Conservation (phyloP, 2,329 filamentous ascomycete genomes). For the Bretziella fagacearum region DNA sequence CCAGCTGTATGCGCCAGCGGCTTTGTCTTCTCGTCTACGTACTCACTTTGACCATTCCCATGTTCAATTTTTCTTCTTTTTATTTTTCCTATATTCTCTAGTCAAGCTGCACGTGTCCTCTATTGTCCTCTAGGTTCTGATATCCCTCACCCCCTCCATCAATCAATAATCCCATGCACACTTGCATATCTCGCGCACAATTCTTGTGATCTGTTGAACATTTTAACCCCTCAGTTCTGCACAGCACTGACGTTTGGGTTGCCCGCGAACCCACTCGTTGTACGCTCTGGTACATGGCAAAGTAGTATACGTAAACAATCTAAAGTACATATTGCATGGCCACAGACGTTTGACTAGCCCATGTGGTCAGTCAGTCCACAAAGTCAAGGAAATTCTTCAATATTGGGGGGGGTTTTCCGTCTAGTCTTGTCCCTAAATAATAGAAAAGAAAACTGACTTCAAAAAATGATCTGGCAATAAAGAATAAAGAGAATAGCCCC, state of each 20-base stretch:
- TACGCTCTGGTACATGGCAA: slow-evolving; percentile 6
- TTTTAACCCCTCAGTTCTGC: slow-evolving; percentile 9
- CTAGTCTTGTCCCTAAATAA: no score
- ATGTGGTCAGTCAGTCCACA: neutral
- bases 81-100: neutral
- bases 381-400: neutral
- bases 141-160: no score
- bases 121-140: no score
- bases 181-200: neutral
- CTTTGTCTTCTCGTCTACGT: slow-evolving; percentile 3
- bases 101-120: neutral
- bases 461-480: no score
- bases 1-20: slow-evolving; percentile 4
- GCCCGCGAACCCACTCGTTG: neutral
- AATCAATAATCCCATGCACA: neutral
- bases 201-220: neutral
- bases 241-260: slow-evolving; percentile 3
- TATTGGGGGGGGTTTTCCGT: no score
- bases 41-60: slow-evolving; percentile 1
- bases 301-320: neutral
- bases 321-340: slow-evolving; percentile 1
- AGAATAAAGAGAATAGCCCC: no score
- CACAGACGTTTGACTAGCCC: neutral
- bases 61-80: neutral
- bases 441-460: no score